These are phyloP conservation scores for Umbelopsis sp. DNA, from an alignment of 371 early-diverging fungal genomes.

Conservation along the genomic window DNA sequence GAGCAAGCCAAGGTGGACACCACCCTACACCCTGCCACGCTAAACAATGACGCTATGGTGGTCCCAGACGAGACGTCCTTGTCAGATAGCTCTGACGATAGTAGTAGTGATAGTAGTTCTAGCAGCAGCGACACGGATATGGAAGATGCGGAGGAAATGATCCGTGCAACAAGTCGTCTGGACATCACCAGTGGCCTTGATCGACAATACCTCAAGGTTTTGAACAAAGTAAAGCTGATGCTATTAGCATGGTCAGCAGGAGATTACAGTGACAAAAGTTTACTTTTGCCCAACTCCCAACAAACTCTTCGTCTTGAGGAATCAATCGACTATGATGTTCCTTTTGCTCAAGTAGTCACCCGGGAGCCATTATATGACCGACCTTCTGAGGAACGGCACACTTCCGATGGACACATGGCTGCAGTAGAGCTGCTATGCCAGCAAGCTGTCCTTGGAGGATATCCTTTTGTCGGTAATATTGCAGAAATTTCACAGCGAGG, in stretches of 20 bases:
- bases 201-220: not conserved
- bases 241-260: not conserved
- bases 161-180: constrained; percentile 2
- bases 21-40: not conserved
- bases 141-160: constrained; percentile 12
- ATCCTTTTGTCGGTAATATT: constrained; percentile 53
- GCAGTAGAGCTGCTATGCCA: constrained; percentile 48
- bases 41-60: not conserved
- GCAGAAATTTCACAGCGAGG: constrained; percentile 50
- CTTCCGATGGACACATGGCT: constrained; percentile 22
- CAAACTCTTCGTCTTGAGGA: constrained; percentile 9
- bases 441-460: constrained; percentile 55
- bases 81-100: constrained; percentile 17
- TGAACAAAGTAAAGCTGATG: not conserved
- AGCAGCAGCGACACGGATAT: constrained; percentile 18
- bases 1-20: not conserved
- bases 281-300: not conserved
- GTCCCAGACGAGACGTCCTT: not conserved
- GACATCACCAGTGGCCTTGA: constrained; percentile 10
- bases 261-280: not conserved
- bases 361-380: constrained; percentile 19
- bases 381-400: constrained; percentile 18
- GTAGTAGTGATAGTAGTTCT: constrained; percentile 23
- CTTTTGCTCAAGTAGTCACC: constrained; percentile 31
- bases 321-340: constrained; percentile 36